Conservation (phyloP, 192 early-diverging fungal genomes). For the Backusella circina region DNA sequence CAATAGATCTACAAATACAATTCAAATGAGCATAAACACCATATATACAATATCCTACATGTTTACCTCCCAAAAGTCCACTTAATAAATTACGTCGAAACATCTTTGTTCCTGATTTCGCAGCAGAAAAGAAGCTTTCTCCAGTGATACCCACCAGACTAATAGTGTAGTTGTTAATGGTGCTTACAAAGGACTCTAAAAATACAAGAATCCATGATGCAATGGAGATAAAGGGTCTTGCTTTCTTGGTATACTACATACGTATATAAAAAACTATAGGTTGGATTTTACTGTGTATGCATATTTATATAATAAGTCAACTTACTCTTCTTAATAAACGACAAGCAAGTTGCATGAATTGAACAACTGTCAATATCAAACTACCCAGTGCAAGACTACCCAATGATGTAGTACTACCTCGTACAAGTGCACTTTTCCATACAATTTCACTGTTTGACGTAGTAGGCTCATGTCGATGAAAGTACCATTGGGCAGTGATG, state of each 20-base stretch:
- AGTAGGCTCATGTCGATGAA: conserved; percentile 38
- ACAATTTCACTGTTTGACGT: conserved; percentile 27
- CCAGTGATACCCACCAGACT: conserved; percentile 70
- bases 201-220: conserved; percentile 26
- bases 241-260: conserved; percentile 21
- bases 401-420: conserved; percentile 56
- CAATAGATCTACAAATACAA: conserved; percentile 38
- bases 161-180: conserved; percentile 65
- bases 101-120: conserved; percentile 57
- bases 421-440: conserved; percentile 40
- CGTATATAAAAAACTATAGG: neutral
- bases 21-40: too few relatives aligned
- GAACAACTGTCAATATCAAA: conserved; percentile 57
- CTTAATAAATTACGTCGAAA: conserved; percentile 74
- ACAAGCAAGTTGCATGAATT: conserved; percentile 45
- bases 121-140: conserved; percentile 54
- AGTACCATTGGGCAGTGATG: conserved; percentile 81
- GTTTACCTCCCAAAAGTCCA: conserved; percentile 47
- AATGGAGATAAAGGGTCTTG: conserved; percentile 41
- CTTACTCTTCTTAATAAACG: conserved; percentile 49
- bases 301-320: neutral
- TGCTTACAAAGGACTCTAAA: conserved; percentile 43
- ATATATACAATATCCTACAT: too few relatives aligned
- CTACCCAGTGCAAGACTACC: conserved; percentile 64
- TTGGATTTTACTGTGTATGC: neutral